Evolutionary conservation across 164 flowering plant genomes (phyloP).

Genomic region (Macadamia tetraphylla): DNA sequence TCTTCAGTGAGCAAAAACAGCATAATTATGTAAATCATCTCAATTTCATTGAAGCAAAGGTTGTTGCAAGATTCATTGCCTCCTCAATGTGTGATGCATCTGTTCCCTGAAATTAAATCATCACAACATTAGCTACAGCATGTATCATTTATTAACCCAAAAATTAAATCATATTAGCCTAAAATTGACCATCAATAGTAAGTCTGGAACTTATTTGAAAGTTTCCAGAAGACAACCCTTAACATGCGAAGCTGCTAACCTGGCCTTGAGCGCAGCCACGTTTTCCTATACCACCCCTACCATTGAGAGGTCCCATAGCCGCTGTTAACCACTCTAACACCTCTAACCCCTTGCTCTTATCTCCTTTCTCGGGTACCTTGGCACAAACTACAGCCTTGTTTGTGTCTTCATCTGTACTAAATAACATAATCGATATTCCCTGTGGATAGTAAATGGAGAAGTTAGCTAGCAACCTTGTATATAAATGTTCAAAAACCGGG

Average conservation of each 20-base stretch:
- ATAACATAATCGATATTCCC: slow-evolving; percentile 77
- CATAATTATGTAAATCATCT: slow-evolving; percentile 9
- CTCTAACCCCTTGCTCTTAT: slow-evolving; percentile 41
- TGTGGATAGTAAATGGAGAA: slow-evolving; percentile 25
- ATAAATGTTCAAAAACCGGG: no score
- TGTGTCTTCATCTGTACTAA: slow-evolving; percentile 66
- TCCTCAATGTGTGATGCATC: slow-evolving; percentile 45
- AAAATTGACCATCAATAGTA: neutral
- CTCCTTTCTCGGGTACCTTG: slow-evolving; percentile 65
- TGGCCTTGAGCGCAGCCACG: slow-evolving; percentile 88
- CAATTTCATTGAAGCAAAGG: slow-evolving; percentile 60
- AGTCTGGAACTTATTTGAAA: neutral
- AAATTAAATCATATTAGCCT: no score
- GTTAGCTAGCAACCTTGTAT: neutral
- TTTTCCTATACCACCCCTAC: slow-evolving; percentile 85
- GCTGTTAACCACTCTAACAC: slow-evolving; percentile 78
- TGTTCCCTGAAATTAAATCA: slow-evolving; percentile 38
- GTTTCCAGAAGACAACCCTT: neutral
- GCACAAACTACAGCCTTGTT: slow-evolving; percentile 91
- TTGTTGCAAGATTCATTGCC: slow-evolving; percentile 53
- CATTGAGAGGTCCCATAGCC: slow-evolving; percentile 73
- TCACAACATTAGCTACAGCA: neutral
- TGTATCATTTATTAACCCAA: no score
- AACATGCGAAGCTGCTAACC: slow-evolving; percentile 34
- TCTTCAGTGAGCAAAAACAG: neutral